Conservation (phyloP, 2,329 filamentous ascomycete genomes). For the Colletotrichum liaoningense region DNA sequence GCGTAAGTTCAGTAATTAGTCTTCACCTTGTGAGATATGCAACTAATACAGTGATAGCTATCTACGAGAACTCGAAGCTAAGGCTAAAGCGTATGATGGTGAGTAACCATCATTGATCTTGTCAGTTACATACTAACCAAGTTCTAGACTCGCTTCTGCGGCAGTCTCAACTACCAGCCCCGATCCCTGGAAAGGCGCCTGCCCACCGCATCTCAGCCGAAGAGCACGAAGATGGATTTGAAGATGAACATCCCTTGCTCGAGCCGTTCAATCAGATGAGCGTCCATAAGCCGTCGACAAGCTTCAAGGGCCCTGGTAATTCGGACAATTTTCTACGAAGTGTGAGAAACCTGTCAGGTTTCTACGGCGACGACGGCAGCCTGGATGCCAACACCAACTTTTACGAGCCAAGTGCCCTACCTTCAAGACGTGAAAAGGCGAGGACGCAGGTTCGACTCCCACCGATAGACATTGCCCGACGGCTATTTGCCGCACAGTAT, state of each 20-base stretch:
- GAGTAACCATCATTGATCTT: not conserved
- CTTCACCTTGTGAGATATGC: not conserved
- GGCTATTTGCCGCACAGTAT: conserved; percentile 63
- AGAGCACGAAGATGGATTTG: conserved; percentile 44
- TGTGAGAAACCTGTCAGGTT: conserved; percentile 48
- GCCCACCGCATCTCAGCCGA: conserved; percentile 25
- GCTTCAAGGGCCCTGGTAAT: conserved; percentile 50
- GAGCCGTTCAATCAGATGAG: conserved; percentile 50
- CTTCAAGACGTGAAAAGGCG: conserved; percentile 43
- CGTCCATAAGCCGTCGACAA: conserved; percentile 45
- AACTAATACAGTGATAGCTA: not conserved
- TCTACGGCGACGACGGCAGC: conserved; percentile 45
- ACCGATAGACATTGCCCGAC: conserved; percentile 60
- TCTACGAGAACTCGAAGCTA: conserved; percentile 24
- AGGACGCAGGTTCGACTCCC: conserved; percentile 52
- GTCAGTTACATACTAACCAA: not conserved
- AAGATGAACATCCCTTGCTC: conserved; percentile 46
- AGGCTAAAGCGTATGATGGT: conserved; percentile 32
- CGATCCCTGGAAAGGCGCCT: not conserved
- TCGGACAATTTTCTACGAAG: conserved; percentile 53
- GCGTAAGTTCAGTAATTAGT: conserved; percentile 36
- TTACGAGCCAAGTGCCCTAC: conserved; percentile 48
- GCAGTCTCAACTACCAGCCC: not conserved
- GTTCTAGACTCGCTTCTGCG: not conserved
- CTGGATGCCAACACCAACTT: conserved; percentile 46